Conservation (phyloP, 345 rosid species). For the Melaleuca quinquenervia region DNA sequence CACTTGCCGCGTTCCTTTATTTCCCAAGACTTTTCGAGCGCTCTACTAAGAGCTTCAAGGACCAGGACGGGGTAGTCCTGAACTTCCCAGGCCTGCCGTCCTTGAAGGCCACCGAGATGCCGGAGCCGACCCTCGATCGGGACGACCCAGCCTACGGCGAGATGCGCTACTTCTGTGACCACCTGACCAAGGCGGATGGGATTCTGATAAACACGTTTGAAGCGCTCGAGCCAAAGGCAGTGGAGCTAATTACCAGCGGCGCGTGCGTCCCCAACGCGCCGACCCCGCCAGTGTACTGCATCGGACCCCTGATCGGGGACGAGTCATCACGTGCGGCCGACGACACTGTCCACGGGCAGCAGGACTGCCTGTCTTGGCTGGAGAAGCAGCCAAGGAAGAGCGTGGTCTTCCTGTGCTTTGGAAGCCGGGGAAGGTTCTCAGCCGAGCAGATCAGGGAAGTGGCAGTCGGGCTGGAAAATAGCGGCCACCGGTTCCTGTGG, state of each 20-base stretch:
- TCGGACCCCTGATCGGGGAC: background rate
- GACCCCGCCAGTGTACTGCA: conserved; percentile 1
- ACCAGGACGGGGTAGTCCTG: background rate
- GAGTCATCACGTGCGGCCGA: background rate
- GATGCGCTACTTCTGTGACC: background rate
- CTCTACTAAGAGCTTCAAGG: background rate
- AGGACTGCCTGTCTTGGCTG: conserved; percentile 4
- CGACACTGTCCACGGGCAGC: background rate
- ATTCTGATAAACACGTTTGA: conserved; percentile 13
- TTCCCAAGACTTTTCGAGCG: background rate
- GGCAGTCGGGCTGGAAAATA: conserved; percentile 7
- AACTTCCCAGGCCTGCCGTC: conserved; percentile 3
- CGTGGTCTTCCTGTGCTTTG: conserved; percentile 15
- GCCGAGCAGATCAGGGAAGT: conserved; percentile 2
- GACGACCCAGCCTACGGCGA: background rate
- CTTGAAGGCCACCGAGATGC: conserved; percentile 2
- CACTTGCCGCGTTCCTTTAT: conserved; percentile 1
- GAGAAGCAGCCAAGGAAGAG: conserved; percentile 6
- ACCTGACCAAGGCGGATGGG: conserved; percentile 2
- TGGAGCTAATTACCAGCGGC: background rate
- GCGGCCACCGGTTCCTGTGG: conserved; percentile 11
- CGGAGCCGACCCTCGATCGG: background rate
- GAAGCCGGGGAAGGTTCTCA: conserved; percentile 1
- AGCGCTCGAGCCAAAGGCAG: background rate
- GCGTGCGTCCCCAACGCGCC: background rate